Percentiles rank a stretch among this genome's conserved stretches.
These are phyloP conservation scores for Trichoderma koningii DNA, from an alignment of 2,329 filamentous ascomycete genomes.

Conservation along the genomic window DNA sequence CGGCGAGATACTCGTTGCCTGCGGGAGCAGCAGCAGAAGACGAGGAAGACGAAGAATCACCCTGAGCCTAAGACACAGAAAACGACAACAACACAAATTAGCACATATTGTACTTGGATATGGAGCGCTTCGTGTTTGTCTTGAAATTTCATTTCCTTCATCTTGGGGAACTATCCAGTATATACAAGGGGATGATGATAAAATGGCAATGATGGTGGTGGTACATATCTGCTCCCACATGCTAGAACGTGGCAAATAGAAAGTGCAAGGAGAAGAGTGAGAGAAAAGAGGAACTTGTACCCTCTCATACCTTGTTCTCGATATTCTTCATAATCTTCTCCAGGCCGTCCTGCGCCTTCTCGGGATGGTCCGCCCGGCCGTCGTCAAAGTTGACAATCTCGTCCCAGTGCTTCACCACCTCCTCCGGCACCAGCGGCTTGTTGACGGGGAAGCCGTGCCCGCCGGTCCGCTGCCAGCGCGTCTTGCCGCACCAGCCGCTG, in stretches of 20 bases:
- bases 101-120: slow-evolving; percentile 22
- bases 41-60: not conserved
- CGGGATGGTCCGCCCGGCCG: slow-evolving; percentile 82
- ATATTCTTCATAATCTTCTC: slow-evolving; percentile 81
- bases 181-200: slow-evolving; percentile 17
- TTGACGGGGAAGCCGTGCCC: slow-evolving; percentile 92
- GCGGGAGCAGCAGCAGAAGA: slow-evolving; percentile 31
- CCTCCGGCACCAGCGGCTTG: slow-evolving; percentile 79
- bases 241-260: not conserved
- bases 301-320: slow-evolving; percentile 49
- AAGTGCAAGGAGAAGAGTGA: not conserved
- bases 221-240: slow-evolving; percentile 16
- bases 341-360: slow-evolving; percentile 73
- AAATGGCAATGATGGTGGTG: not conserved
- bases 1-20: slow-evolving; percentile 67
- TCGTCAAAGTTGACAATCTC: slow-evolving; percentile 86
- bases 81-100: slow-evolving; percentile 31
- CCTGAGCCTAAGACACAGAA: slow-evolving; percentile 30
- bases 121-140: not conserved
- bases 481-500: slow-evolving; percentile 88
- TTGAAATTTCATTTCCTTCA: slow-evolving; percentile 21
- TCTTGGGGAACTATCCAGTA: slow-evolving; percentile 25
- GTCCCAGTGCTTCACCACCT: slow-evolving; percentile 73
- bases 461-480: slow-evolving; percentile 90
- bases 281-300: not conserved